A percentile compares a stretch with the other conserved stretches of the same genome.
Evolutionary conservation across 305 asterid genomes (phyloP).

Genomic region (Fraxinus baroniana): DNA sequence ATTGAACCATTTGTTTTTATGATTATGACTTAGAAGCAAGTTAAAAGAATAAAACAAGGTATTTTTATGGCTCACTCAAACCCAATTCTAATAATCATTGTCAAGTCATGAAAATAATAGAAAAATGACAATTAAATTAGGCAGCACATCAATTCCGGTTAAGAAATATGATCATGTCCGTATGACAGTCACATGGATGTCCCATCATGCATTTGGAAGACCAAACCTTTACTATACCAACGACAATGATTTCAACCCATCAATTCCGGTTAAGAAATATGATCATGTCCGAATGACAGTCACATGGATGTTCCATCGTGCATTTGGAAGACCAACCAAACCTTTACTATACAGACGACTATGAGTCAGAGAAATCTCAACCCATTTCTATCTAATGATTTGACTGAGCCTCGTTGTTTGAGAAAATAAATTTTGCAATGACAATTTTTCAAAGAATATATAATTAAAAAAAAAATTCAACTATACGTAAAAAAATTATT

Average conservation of each 20-base stretch:
- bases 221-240: neutral
- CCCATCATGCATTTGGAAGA: neutral
- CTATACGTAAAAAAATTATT: too few species aligned
- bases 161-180: neutral
- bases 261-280: neutral
- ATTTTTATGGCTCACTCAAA: neutral
- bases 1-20: neutral
- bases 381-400: neutral
- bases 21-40: neutral
- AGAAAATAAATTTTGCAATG: too few species aligned
- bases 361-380: too few species aligned
- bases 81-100: neutral
- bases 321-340: neutral
- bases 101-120: neutral
- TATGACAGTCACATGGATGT: neutral
- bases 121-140: conserved; percentile 4
- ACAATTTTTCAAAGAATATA: too few species aligned
- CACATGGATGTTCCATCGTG: neutral
- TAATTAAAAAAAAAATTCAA: too few species aligned
- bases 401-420: too few species aligned
- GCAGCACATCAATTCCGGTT: neutral
- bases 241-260: neutral
- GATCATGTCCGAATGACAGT: neutral
- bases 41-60: neutral
- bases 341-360: neutral